Base-by-base conservation (phyloP, 164 flowering plant genomes). In the Piper longum region DNA sequence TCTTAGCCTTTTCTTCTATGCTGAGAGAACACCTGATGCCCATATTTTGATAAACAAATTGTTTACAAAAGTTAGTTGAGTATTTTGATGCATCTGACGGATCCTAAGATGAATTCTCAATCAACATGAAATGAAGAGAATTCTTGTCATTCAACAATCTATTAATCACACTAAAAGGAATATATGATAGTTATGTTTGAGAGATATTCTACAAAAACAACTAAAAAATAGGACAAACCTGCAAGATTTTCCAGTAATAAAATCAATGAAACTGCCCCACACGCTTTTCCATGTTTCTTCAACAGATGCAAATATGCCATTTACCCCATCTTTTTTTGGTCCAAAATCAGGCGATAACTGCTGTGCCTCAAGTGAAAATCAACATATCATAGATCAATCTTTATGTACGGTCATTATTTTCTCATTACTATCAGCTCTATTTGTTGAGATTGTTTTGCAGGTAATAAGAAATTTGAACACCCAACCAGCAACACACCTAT, bases 211-310 rank as follows among this genome's bases (percentile, higher is more conserved):
- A 16, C 59, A 17, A 4, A 56, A 2, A 17, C 16, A 17, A 57
- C 54, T 14, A 7, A 16, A 12, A 63, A 16, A 54, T 0, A 66
- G 11, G 36, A 63, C 45, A 26, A 67, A 92, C 96, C 98, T 87
- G 96, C 98, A 89, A 70, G 76, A 74, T 74, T 71, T 84, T 56
- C 97, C 98, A 39, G 91, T 80, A 57, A 88, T 64, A 71, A 89
- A 88, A 61, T 89, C 91, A 54, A 69, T 63, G 62, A 86, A 63
- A 64, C 77, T 80, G 75, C 67, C 67, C 88, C 86, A 83, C 0
- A 92, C 41, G 51, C 66, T 82, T 42, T 72, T 75, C 97, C 87
- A 86, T 41, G 83, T 61, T 57, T 63, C 71, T 70, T 77, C 70
- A 57, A 88, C 78, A 39, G 89, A 75, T 45, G 76, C 83, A 59